Conservation (phyloP, 495 filamentous ascomycete genomes). For the Lindgomyces ingoldianus region DNA sequence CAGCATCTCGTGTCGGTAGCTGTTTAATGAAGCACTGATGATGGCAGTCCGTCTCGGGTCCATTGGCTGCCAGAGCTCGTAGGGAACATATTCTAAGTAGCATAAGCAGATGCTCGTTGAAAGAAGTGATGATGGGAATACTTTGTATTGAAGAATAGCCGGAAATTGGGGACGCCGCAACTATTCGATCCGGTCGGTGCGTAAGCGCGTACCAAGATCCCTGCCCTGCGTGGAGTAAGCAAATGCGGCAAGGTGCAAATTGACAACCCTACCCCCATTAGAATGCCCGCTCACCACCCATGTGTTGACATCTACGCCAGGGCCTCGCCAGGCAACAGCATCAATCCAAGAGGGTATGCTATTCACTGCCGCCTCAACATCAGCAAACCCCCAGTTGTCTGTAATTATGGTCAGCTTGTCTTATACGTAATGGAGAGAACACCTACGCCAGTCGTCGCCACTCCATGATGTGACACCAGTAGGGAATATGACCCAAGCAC, state of each 20-base stretch:
- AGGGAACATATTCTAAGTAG: constrained; percentile 59
- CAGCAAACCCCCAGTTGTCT: constrained; percentile 61
- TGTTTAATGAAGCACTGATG: constrained; percentile 51
- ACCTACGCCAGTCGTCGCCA: constrained; percentile 64
- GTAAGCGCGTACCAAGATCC: constrained; percentile 61
- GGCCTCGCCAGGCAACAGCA: constrained; percentile 51
- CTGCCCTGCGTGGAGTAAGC: constrained; percentile 42
- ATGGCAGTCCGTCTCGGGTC: constrained; percentile 53
- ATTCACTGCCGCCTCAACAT: constrained; percentile 56
- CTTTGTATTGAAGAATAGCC: constrained; percentile 63
- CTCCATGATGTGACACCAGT: constrained; percentile 63
- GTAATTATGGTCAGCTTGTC: constrained; percentile 23
- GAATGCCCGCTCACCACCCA: constrained; percentile 63
- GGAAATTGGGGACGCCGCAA: constrained; percentile 59
- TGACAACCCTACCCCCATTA: constrained; percentile 51
- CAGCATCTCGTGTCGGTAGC: constrained; percentile 59
- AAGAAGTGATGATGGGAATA: constrained; percentile 28
- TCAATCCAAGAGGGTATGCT: constrained; percentile 56
- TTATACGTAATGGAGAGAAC: not conserved
- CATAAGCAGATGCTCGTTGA: not conserved
- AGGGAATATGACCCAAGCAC: constrained; percentile 60
- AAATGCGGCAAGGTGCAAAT: not conserved
- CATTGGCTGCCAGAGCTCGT: constrained; percentile 55
- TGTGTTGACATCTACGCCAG: constrained; percentile 48
- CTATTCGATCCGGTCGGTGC: constrained; percentile 59